A percentile compares a stretch with the other conserved stretches of the same genome.
Conservation (phyloP, 176 grass and related monocot species). For the Aegilops umbellulata region DNA sequence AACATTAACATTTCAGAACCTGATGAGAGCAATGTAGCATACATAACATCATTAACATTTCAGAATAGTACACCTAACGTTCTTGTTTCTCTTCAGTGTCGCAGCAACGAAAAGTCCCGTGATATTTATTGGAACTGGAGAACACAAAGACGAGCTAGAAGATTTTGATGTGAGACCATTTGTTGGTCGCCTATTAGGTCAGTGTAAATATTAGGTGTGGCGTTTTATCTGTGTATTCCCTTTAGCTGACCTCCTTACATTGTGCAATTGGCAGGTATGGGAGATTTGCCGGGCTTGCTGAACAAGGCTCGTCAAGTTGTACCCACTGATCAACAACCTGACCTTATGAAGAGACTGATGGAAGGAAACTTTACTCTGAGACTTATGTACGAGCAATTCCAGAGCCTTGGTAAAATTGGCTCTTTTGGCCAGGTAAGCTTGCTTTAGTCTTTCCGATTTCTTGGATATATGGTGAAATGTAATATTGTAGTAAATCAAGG, state of each 20-base stretch:
- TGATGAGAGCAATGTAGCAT: background rate
- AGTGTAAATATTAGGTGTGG: slow-evolving; percentile 21
- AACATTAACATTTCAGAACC: background rate
- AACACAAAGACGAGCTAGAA: slow-evolving; percentile 89
- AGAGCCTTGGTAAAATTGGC: slow-evolving; percentile 94
- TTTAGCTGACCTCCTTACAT: slow-evolving; percentile 16
- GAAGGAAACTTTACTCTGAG: slow-evolving; percentile 95
- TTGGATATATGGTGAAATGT: background rate
- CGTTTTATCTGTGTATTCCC: background rate
- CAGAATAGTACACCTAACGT: background rate
- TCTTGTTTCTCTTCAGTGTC: slow-evolving; percentile 53
- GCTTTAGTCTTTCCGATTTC: background rate
- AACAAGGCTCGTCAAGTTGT: slow-evolving; percentile 94
- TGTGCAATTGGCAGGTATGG: slow-evolving; percentile 55
- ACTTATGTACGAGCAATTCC: slow-evolving; percentile 92
- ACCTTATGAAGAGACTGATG: slow-evolving; percentile 81
- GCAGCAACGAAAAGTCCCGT: slow-evolving; percentile 94
- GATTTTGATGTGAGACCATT: slow-evolving; percentile 96
- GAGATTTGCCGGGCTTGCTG: slow-evolving; percentile 92
- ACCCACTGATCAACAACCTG: slow-evolving; percentile 92
- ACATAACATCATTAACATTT: background rate
- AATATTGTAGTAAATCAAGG: background rate
- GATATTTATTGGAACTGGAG: slow-evolving; percentile 99
- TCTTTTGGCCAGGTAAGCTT: slow-evolving; percentile 79
- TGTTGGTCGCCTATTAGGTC: slow-evolving; percentile 85